Evolutionary conservation across 495 filamentous ascomycete genomes (phyloP).

Genomic region (Sordaria brevicollis): DNA sequence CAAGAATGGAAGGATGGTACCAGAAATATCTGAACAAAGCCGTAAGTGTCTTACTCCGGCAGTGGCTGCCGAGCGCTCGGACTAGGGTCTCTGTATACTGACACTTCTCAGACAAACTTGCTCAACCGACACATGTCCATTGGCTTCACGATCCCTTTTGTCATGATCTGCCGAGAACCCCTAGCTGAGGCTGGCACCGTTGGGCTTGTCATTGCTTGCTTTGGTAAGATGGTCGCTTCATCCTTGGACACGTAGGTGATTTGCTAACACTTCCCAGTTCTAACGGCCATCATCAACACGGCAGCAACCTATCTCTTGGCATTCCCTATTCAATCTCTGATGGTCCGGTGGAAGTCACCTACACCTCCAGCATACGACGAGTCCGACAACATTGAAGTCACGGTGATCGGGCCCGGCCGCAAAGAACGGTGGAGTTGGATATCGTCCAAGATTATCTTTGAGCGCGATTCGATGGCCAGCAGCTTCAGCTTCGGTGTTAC

Average conservation of each 20-base stretch:
- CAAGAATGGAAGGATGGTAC: constrained; percentile 21
- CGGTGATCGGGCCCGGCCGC: not conserved
- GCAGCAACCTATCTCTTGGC: constrained; percentile 11
- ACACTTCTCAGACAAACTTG: constrained; percentile 12
- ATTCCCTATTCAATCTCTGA: constrained; percentile 13
- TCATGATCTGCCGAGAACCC: constrained; percentile 33
- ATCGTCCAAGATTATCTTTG: constrained; percentile 2
- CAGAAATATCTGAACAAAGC: constrained; percentile 21
- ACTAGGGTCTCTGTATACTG: not conserved
- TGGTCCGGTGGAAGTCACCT: constrained; percentile 12
- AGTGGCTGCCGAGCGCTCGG: not conserved
- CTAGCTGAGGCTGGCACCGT: constrained; percentile 19
- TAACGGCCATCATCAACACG: constrained; percentile 21
- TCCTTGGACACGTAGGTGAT: too few relatives aligned
- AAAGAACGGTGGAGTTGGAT: not conserved
- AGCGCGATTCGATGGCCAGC: constrained; percentile 1
- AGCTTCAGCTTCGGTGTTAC: not conserved
- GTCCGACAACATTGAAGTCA: not conserved
- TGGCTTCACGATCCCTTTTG: constrained; percentile 35
- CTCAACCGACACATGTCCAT: constrained; percentile 40
- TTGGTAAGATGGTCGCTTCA: constrained; percentile 18
- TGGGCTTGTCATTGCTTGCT: constrained; percentile 26
- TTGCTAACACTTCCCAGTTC: constrained; percentile 11
- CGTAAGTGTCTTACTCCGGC: constrained; percentile 9
- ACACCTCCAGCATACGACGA: not conserved